Base-by-base conservation (phyloP, 768 basidiomycete species). In the Trametes villosa region DNA sequence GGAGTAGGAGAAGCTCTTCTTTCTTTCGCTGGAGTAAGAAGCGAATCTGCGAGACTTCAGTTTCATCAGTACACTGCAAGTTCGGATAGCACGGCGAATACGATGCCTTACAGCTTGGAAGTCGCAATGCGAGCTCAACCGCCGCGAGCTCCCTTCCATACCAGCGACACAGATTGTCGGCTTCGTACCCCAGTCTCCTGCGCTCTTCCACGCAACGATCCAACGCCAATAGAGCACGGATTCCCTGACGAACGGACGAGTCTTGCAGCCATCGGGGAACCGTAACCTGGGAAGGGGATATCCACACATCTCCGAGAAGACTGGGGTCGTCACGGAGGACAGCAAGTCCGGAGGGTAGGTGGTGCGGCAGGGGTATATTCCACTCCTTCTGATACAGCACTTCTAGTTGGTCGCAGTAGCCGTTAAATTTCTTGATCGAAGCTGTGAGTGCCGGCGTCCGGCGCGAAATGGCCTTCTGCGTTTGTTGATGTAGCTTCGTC, bases 301-400 rank as follows among this genome's bases (percentile, higher is more conserved):
- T 75, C 76, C 76, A 79, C 0, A 78, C 67, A 47, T 78, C 77
- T 31, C 77, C 70, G 71, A 78, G 71, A 0, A 81, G 64, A 0
- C 27, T 51, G 0, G 72, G 46, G 31, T 68, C 45, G 6, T 51
- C 42, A 0, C 40, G 30, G 0, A 72, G 59, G 1, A 58, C 54
- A 2, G 56, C 48, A 0, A 81, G 58, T 22, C 75, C 66, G 0
- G 69, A 74, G 0, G 74, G 74, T 0, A 80, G 71, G 0, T 69
- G 71, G 0, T 55, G 18, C 0, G 77, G 79, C 8, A 79, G 49
- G 0, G 74, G 76, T 11, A 80, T 71, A 0, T 51, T 31, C 52
- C 71, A 76, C 3, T 53, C 38, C 0, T 67, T 62, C 9, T 68
- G 27, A n/a, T 67, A 48, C 9, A 76, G 60, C 1, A 41, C 38